These are phyloP conservation scores for Wickerhamiella azyma DNA, from an alignment of 805 yeast species.

Conservation along the genomic window DNA sequence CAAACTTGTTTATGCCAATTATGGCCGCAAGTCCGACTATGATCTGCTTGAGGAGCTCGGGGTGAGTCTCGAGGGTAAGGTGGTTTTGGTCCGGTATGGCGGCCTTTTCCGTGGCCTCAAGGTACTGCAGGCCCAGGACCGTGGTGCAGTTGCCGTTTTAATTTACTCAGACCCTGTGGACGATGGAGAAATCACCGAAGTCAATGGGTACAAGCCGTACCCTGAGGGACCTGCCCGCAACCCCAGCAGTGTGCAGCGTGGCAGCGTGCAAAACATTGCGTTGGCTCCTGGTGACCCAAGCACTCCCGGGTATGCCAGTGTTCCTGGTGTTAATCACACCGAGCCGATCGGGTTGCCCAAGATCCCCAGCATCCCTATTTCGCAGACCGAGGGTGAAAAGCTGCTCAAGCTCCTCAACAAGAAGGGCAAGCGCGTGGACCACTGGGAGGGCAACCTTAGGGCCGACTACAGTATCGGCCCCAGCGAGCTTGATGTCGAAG, in stretches of 20 bases:
- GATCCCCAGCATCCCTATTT: conserved; percentile 61
- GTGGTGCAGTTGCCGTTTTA: conserved; percentile 53
- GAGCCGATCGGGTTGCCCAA: conserved; percentile 41
- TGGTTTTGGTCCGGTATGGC: conserved; percentile 59
- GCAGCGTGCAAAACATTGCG: conserved; percentile 53
- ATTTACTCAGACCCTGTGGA: conserved; percentile 62
- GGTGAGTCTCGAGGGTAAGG: conserved; percentile 40
- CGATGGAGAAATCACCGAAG: conserved; percentile 33
- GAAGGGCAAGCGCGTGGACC: conserved; percentile 32
- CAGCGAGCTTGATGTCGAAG: conserved; percentile 32
- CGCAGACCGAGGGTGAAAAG: conserved; percentile 49
- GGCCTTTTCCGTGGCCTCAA: conserved; percentile 56
- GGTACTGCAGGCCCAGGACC: conserved; percentile 61
- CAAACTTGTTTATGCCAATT: conserved; percentile 50
- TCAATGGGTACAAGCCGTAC: conserved; percentile 48
- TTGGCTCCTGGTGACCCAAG: conserved; percentile 65
- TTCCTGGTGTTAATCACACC: conserved; percentile 34
- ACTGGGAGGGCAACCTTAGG: conserved; percentile 35
- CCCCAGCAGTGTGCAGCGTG: conserved; percentile 65
- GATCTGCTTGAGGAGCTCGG: conserved; percentile 33
- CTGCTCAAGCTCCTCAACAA: conserved; percentile 47
- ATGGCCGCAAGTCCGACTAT: conserved; percentile 52
- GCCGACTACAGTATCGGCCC: conserved; percentile 44
- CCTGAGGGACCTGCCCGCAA: conserved; percentile 70
- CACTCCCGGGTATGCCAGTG: conserved; percentile 50